Conservation (phyloP, 495 filamentous ascomycete species). For the Geoglossum glabrum region DNA sequence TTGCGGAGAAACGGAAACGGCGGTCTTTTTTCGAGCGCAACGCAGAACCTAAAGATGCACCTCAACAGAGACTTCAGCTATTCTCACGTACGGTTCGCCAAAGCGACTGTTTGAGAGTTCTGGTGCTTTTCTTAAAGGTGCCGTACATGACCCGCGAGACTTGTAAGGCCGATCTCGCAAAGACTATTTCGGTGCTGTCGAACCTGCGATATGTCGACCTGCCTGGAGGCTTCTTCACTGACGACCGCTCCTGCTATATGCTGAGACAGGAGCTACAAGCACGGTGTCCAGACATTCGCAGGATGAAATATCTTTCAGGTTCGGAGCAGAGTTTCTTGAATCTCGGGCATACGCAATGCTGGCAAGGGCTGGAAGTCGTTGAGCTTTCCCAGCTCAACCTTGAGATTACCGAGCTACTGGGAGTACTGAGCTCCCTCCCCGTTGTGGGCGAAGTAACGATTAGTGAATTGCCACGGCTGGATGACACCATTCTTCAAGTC, state of each 20-base stretch:
- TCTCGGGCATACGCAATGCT: conserved; percentile 42
- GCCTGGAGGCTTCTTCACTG: conserved; percentile 66
- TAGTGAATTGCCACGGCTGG: conserved; percentile 42
- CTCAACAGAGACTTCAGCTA: conserved; percentile 52
- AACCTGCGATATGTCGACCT: conserved; percentile 81
- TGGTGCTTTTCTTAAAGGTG: conserved; percentile 62
- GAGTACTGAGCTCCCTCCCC: conserved; percentile 44
- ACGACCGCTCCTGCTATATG: conserved; percentile 51
- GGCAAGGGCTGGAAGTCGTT: conserved; percentile 61
- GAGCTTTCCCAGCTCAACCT: conserved; percentile 54
- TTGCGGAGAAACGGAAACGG: conserved; percentile 56
- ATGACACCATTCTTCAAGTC: conserved; percentile 49
- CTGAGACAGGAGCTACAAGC: conserved; percentile 68
- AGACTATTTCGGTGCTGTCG: conserved; percentile 66
- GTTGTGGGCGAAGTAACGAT: conserved; percentile 53
- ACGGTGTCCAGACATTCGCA: conserved; percentile 62
- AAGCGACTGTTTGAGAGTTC: conserved; percentile 38
- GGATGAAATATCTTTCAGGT: conserved; percentile 67
- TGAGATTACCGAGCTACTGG: conserved; percentile 50
- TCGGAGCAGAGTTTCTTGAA: conserved; percentile 58
- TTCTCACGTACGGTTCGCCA: conserved; percentile 67
- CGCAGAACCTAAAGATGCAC: conserved; percentile 55
- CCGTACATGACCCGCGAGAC: conserved; percentile 95
- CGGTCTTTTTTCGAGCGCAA: conserved; percentile 57
- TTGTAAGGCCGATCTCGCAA: conserved; percentile 63